Evolutionary conservation across 2,329 filamentous ascomycete genomes (phyloP).

Genomic region (Atkinsonella hypoxylon): DNA sequence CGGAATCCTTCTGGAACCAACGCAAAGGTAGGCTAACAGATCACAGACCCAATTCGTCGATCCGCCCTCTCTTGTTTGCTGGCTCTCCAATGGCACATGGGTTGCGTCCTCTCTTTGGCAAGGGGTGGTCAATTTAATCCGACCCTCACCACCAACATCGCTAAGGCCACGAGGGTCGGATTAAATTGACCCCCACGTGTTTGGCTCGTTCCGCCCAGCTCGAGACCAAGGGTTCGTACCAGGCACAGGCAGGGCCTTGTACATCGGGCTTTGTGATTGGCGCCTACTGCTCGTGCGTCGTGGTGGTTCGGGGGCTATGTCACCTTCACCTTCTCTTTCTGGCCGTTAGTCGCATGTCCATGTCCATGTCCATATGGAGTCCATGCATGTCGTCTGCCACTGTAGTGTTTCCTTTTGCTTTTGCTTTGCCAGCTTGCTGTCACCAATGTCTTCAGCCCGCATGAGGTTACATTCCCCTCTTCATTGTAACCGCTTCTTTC

Average conservation of each 20-base stretch:
- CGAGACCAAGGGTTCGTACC: background rate
- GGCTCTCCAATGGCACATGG: background rate
- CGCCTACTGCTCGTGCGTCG: slow-evolving; percentile 5
- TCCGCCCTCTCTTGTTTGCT: background rate
- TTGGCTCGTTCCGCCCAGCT: background rate
- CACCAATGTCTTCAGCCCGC: slow-evolving; percentile 2
- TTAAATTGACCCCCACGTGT: background rate
- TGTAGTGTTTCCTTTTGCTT: background rate
- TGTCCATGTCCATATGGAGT: no score
- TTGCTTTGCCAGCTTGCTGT: background rate
- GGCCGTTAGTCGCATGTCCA: slow-evolving; percentile 7
- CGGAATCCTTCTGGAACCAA: slow-evolving; percentile 9
- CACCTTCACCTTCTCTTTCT: slow-evolving; percentile 11
- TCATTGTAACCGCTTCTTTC: slow-evolving; percentile 1
- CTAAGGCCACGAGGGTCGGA: no score
- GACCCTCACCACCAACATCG: no score
- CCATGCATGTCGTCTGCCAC: slow-evolving; percentile 1
- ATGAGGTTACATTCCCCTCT: slow-evolving; percentile 6
- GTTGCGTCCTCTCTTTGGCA: background rate
- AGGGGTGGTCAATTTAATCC: no score
- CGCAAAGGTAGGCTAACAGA: background rate
- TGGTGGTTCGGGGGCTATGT: slow-evolving; percentile 5
- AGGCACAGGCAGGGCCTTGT: slow-evolving; percentile 2
- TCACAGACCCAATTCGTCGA: background rate
- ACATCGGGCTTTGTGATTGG: slow-evolving; percentile 6